These are phyloP conservation scores for Neurospora sp. DNA, from an alignment of 495 filamentous ascomycete species.

Conservation along the genomic window DNA sequence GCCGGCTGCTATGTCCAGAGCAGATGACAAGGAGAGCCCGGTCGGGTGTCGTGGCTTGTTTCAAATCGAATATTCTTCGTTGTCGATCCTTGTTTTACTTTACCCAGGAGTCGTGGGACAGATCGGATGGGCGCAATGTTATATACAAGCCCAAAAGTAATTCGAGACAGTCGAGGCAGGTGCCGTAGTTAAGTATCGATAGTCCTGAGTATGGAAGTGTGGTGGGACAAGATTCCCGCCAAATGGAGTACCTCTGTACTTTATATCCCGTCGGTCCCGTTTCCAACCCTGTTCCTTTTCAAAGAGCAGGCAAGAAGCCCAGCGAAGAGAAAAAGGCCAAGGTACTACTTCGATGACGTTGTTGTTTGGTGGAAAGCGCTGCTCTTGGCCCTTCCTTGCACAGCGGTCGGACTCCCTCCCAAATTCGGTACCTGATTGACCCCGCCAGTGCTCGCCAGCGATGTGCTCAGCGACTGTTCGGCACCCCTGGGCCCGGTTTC, in stretches of 20 bases:
- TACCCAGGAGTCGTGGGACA: neutral
- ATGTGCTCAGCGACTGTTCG: neutral
- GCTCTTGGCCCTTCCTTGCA: neutral
- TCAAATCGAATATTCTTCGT: neutral
- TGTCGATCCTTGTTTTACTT: neutral
- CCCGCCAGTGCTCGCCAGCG: neutral
- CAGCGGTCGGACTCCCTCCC: neutral
- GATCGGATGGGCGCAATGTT: neutral
- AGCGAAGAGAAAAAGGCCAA: neutral
- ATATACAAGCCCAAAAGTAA: neutral
- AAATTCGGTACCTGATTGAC: neutral
- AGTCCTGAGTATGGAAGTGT: neutral
- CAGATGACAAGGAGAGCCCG: neutral
- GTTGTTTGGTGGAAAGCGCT: neutral
- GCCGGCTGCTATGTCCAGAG: neutral
- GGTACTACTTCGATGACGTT: neutral
- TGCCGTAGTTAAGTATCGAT: neutral
- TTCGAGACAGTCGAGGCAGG: neutral
- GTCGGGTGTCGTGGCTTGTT: neutral
- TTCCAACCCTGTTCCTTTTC: neutral
- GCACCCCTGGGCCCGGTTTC: neutral
- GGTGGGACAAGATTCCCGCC: neutral
- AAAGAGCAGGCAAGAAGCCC: neutral
- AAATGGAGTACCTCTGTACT: neutral
- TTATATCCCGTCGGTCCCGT: neutral